Base-by-base conservation (phyloP, 2,329 filamentous ascomycete species). In the Aspergillus floridensis region DNA sequence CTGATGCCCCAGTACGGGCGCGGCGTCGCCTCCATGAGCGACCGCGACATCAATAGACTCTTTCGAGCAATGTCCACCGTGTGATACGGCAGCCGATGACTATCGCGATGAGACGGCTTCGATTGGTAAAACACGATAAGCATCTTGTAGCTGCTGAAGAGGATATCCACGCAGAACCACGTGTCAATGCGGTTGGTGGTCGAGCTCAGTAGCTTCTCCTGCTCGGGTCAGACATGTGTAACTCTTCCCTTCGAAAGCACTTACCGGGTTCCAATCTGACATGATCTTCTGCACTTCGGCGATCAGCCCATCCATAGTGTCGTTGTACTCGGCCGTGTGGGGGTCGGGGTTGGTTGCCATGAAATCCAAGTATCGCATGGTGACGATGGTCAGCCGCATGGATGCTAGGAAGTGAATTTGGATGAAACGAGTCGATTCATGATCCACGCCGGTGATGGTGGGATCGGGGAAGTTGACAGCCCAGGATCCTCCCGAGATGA, bases 391-490 rank as follows among this genome's bases (percentile, higher is more conserved):
- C 5, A 64, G 58, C 14, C 63, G 59, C 63, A 65, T 65, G 14
- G 59, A 65, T 5, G 62, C 63, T 3, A 65, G 51, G 24, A 65
- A 65, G 50, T 65, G 63, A 5, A 65, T 65, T 19, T 65, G 63
- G 4, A 65, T 54, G 24, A 60, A 65, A 2, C 59, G 61, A 5
- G 63, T 62, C 1, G 61, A 60, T 44, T 51, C 46, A 44, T 64
- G 35, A n/a, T 65, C 62, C 6, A 57, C 57, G 5, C 61, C 63
- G 5, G 29, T 61, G 35, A 66, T 66, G 12, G 56, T 62, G 5
- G 63, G 61, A 51, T 64, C 61, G 5, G 65, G 65, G 21, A 66
- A 63, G 22, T 66, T 65, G 3, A 66, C 65, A 4, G 52, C 55
- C 65, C 65, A 66, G 4, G 61, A 61, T 3, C 63, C 63, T 3